These are phyloP conservation scores for Vicia villosa DNA, from an alignment of 306 rosid species.

Conservation along the genomic window DNA sequence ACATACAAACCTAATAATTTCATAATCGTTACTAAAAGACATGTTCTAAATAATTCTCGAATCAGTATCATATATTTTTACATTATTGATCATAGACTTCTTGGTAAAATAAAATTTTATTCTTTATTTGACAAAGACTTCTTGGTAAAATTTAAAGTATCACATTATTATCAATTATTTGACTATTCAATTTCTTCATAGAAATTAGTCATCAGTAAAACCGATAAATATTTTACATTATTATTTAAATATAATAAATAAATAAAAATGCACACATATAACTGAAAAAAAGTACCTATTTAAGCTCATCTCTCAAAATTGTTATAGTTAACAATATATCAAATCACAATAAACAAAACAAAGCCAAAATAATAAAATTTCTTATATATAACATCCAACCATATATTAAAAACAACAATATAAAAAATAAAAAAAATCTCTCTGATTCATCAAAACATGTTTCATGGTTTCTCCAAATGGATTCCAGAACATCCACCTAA, in stretches of 20 bases:
- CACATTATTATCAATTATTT: neutral
- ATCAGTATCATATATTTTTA: no score
- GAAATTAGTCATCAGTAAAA: neutral
- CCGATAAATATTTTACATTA: neutral
- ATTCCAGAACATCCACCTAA: constrained; percentile 54
- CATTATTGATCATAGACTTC: no score
- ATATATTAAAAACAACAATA: neutral
- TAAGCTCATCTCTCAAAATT: constrained; percentile 44
- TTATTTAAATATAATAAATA: neutral
- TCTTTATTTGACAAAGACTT: no score
- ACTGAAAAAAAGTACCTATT: neutral
- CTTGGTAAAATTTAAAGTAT: constrained; percentile 1
- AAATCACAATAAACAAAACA: constrained; percentile 23
- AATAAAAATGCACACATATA: neutral
- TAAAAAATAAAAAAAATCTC: constrained; percentile 28
- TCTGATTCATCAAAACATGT: neutral
- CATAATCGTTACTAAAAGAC: no score
- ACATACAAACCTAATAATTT: no score
- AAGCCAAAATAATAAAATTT: constrained; percentile 22
- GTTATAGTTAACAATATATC: constrained; percentile 32
- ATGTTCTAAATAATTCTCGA: no score
- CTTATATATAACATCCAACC: neutral
- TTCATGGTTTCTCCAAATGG: constrained; percentile 53
- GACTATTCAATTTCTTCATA: neutral
- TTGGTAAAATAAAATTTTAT: no score